Evolutionary conservation across 2,329 filamentous ascomycete genomes (phyloP), one percentile per base, ranked within the genome.

Genomic region (Monosporascus sp.): DNA sequence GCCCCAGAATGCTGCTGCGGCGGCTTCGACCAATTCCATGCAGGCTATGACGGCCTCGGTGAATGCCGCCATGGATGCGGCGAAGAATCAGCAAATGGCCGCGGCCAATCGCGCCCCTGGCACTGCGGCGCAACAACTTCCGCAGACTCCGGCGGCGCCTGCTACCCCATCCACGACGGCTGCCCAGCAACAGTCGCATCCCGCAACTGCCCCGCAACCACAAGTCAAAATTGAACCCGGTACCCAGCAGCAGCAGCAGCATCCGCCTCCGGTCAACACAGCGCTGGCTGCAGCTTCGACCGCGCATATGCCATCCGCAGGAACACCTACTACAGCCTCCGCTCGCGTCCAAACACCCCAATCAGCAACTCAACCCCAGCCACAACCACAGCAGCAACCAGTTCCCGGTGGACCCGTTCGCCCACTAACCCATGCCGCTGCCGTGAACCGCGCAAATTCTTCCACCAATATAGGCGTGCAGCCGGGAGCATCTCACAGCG

Each of bases 311-410:
- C 67, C 70, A 22, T 72, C 73, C 1, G 70, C 70, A 41, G 74
- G 75, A 52, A 78, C 78, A 7, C 78, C 78, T 22, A 79, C 77
- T 0, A 78, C 80, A 51, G 69, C 69, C 18, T 71, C 74, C 4
- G 71, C 72, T 8, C 75, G 79, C 49, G 69, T 78, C 6, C 75
- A 76, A 53, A 80, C 79, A 9, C 76, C 79, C 2, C 79, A 82
- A 40, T 64, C 63, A 5, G 57, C 58, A 38, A 58, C 60, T 8
- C 43, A 46, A 52, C 51, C 8, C 43, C 51, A 51, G 17, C 43
- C 43, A n/a, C 43, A 46, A n/a, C 43, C 9, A 46, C 43, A 46
- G 26, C 43, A 46, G 14, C 59, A 65, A 54, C 58, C 59, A 57
- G 50, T 59, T 18, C 45, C 58, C 22, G 51, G 51, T 35, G 44